A percentile compares a stretch with the other conserved stretches of the same genome.
phyloP scores from a whole-genome alignment of 1,284 basidiomycete genomes.

The Phlebopus sp. region DNA sequence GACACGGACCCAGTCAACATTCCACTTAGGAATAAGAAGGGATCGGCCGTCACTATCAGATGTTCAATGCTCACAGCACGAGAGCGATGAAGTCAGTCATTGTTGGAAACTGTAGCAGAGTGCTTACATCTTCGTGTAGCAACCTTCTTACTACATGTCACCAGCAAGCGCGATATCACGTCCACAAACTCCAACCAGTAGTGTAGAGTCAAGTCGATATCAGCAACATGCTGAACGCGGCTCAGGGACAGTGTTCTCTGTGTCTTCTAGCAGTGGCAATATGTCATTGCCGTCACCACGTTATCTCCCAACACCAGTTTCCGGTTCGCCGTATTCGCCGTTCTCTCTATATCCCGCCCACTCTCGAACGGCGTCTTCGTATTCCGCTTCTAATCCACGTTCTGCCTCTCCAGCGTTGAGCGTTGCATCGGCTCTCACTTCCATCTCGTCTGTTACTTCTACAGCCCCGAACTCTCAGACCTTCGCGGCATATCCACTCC shows the following conservation, averaged over 20 bases:
- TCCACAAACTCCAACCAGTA: slow-evolving; percentile 40
- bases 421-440: slow-evolving; percentile 49
- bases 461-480: slow-evolving; percentile 33
- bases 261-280: slow-evolving; percentile 14
- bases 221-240: slow-evolving; percentile 25
- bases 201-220: slow-evolving; percentile 30
- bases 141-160: slow-evolving; percentile 33
- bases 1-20: slow-evolving; percentile 36
- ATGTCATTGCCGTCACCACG: slow-evolving; percentile 30
- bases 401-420: slow-evolving; percentile 62
- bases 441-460: slow-evolving; percentile 43
- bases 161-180: slow-evolving; percentile 36
- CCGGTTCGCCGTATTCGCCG: slow-evolving; percentile 31
- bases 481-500: slow-evolving; percentile 29
- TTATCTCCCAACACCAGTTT: slow-evolving; percentile 32
- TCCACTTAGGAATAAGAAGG: slow-evolving; percentile 35
- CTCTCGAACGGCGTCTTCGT: slow-evolving; percentile 44
- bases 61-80: slow-evolving; percentile 17
- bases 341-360: slow-evolving; percentile 37
- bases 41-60: slow-evolving; percentile 23
- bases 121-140: slow-evolving; percentile 14
- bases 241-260: slow-evolving; percentile 10
- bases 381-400: slow-evolving; percentile 46
- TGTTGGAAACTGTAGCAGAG: slow-evolving; percentile 12
- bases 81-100: slow-evolving; percentile 36